Base-by-base conservation (phyloP, 495 filamentous ascomycete genomes). In the Aspergillus nanangensis region DNA sequence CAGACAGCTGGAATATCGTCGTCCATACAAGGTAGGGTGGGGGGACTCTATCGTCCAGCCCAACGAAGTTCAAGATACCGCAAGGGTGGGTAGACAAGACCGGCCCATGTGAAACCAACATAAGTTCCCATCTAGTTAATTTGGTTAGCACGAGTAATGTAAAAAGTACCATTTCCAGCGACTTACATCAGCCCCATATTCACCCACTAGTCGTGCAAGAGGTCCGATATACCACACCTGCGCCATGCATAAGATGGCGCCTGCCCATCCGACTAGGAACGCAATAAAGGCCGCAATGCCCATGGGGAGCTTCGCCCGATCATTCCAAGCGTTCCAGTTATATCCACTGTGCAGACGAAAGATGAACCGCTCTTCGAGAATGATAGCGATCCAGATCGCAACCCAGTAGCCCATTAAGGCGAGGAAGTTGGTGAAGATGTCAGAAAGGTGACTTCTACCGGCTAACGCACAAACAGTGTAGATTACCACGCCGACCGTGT, bases 361-460 rank as follows among this genome's bases (percentile, higher is more conserved):
- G 36, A 86, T 67, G 17, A 81, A 60, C 20, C 83, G 72, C 57
- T 88, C 84, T 55, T 83, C 76, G 3, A 86, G 51, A 3, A 77
- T 69, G 29, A 88, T 82, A 3, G 72, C 72, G 17, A 83, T 66
- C 80, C 80, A 86, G 34, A 84, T 77, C 22, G 74, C 75, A 8
- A 83, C 72, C 83, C 84, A 87, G 58, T 87, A 87, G 19, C 83
- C 83, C 80, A 88, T 87, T 21, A 88, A 61, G 1, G 82, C 77
- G 17, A 88, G 69, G 59, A 87, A 87, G 60, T 88, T 87, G 10
- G 75, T 77, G 51, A 88, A 87, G 48, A 88, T 82, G 14, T 72
- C 71, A 4, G 79, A 75, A 18, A 88, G 67, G 42, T 79, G 47
- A 37, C 79, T 68, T 5, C 82, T 71, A 10, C 84, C 85, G 2